Percentiles rank a stretch among this genome's conserved stretches.
Conservation (phyloP, 2,329 filamentous ascomycete species). For the Aaosphaeria pasadenensis region DNA sequence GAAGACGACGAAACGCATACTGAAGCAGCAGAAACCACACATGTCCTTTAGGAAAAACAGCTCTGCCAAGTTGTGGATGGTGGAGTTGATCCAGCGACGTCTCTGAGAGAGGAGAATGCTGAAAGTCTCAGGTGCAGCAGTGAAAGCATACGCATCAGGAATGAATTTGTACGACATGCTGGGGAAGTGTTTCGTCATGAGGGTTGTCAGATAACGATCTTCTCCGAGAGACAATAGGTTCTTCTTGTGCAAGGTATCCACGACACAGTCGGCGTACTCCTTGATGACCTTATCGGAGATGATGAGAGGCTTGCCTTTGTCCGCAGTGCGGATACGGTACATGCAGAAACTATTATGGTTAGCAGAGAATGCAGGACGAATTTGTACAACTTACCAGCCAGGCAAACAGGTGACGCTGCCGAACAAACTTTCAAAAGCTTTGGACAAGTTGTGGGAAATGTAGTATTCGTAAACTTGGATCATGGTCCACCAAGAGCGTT, state of each 20-base stretch:
- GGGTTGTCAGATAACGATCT: constrained; percentile 92
- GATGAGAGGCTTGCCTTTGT: constrained; percentile 91
- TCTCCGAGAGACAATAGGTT: constrained; percentile 91
- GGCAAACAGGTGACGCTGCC: constrained; percentile 98
- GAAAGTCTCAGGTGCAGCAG: constrained; percentile 92
- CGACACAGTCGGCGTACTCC: constrained; percentile 83
- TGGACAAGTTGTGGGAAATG: constrained; percentile 94
- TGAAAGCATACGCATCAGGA: constrained; percentile 87
- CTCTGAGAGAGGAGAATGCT: constrained; percentile 93
- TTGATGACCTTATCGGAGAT: constrained; percentile 84
- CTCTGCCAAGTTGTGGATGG: constrained; percentile 92
- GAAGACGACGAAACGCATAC: constrained; percentile 95
- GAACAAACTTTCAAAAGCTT: constrained; percentile 97
- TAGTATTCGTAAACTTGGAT: constrained; percentile 99
- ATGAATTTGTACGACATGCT: constrained; percentile 95
- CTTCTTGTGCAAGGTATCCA: constrained; percentile 94
- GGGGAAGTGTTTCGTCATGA: constrained; percentile 98
- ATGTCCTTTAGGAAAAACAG: constrained; percentile 87
- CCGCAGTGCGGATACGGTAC: constrained; percentile 92
- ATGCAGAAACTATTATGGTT: constrained; percentile 78
- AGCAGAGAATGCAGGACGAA: constrained; percentile 8
- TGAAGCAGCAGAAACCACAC: constrained; percentile 98
- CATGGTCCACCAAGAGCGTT: constrained; percentile 98
- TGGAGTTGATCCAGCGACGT: constrained; percentile 99
- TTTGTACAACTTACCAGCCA: constrained; percentile 73